Percentiles rank a stretch among this genome's conserved stretches.
phyloP scores from a whole-genome alignment of 305 asterid species.

The Plantago coronopus region DNA sequence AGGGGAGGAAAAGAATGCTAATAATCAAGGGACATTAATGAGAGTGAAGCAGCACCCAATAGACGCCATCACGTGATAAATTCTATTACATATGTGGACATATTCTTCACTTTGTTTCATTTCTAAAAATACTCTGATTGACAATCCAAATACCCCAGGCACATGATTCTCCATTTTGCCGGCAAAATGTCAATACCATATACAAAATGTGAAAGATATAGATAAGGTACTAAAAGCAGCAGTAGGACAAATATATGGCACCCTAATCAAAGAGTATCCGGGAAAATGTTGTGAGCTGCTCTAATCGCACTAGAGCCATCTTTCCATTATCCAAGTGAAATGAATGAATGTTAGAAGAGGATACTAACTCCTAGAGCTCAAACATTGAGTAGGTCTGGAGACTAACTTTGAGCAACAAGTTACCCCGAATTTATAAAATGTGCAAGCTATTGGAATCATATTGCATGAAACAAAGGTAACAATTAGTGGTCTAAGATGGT shows the following conservation, averaged over 20 bases:
- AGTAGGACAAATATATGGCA: neutral
- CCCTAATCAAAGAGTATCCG: neutral
- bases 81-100: too few species aligned
- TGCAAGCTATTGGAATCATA: neutral
- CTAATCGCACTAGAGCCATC: neutral
- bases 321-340: neutral
- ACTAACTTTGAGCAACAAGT: neutral
- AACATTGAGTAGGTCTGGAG: neutral
- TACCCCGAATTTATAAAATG: neutral
- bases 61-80: neutral
- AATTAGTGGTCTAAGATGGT: neutral
- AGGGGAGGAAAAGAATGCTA: conserved; percentile 6
- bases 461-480: neutral
- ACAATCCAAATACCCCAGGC: neutral
- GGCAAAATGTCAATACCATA: neutral
- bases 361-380: neutral
- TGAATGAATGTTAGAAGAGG: neutral
- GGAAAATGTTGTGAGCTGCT: neutral
- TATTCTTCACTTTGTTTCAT: neutral
- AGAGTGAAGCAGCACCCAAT: neutral
- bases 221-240: neutral
- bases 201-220: too few species aligned
- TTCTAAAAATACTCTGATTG: neutral
- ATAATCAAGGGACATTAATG: conserved; percentile 11
- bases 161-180: neutral